Conservation (phyloP, 2,329 filamentous ascomycete species). For the Gnomoniopsis sp. region DNA sequence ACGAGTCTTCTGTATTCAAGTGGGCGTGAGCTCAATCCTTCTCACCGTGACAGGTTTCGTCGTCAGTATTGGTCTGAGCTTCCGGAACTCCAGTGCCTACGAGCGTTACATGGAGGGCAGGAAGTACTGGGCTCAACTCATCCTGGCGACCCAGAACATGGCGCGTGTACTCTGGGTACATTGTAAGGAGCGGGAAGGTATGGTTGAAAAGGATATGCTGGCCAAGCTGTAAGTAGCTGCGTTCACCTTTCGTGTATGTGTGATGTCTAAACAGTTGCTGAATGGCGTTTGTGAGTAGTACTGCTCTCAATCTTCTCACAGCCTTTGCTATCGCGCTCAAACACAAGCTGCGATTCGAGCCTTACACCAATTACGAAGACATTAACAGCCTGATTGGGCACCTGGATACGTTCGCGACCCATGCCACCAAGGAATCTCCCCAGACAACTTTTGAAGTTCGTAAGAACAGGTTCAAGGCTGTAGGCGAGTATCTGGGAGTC, state of each 20-base stretch:
- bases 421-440: conserved; percentile 36
- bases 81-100: conserved; percentile 76
- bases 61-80: conserved; percentile 72
- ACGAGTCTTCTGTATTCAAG: conserved; percentile 17
- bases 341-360: conserved; percentile 71
- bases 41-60: conserved; percentile 84
- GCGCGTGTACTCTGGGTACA: conserved; percentile 84
- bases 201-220: conserved; percentile 60
- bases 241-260: not conserved
- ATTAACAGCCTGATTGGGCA: conserved; percentile 59
- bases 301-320: conserved; percentile 66
- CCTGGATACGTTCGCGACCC: conserved; percentile 63
- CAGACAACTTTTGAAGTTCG: conserved; percentile 29
- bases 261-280: not conserved
- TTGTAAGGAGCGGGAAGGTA: conserved; percentile 57
- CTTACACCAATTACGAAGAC: conserved; percentile 67
- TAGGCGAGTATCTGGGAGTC: conserved; percentile 64
- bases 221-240: conserved; percentile 49
- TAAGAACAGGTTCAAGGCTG: conserved; percentile 42
- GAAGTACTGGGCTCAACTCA: conserved; percentile 56
- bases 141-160: conserved; percentile 62
- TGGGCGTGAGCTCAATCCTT: conserved; percentile 64
- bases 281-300: conserved; percentile 25
- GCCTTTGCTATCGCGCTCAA: conserved; percentile 68
- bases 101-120: conserved; percentile 60